phyloP scores from a whole-genome alignment of 106 monocot species.

The Dendrobium catenatum region DNA sequence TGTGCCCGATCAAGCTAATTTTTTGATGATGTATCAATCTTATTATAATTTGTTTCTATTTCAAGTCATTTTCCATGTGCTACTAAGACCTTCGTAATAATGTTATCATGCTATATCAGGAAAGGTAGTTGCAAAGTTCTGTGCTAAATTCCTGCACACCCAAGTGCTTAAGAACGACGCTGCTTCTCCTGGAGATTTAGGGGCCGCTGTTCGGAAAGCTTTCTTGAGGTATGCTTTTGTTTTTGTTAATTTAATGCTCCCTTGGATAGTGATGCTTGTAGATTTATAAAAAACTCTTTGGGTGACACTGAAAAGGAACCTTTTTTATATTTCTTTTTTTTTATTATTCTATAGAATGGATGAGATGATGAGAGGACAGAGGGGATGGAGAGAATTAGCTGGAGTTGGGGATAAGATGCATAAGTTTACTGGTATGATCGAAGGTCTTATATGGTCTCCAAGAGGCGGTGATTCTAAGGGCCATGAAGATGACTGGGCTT shows the following conservation, averaged over 20 bases:
- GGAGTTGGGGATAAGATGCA: conserved; percentile 75
- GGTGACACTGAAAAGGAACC: too few relatives aligned
- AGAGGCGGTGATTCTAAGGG: conserved; percentile 47
- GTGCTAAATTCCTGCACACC: conserved; percentile 78
- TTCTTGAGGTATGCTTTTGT: conserved; percentile 62
- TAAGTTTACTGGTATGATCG: conserved; percentile 82
- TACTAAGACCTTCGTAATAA: too few relatives aligned
- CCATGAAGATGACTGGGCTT: conserved; percentile 61
- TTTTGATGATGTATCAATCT: too few relatives aligned
- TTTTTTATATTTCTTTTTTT: neutral
- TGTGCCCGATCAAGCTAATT: too few relatives aligned
- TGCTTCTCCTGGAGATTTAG: conserved; percentile 59
- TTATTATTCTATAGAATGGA: conserved; percentile 67
- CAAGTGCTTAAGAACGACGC: conserved; percentile 71
- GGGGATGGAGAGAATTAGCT: conserved; percentile 87
- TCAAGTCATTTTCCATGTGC: too few relatives aligned
- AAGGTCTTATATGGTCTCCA: conserved; percentile 90
- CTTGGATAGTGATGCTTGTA: too few relatives aligned
- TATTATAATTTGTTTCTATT: too few relatives aligned
- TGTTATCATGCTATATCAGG: conserved; percentile 30
- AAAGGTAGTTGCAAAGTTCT: conserved; percentile 88
- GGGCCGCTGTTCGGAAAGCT: conserved; percentile 62
- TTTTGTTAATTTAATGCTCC: neutral
- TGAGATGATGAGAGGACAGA: conserved; percentile 92
- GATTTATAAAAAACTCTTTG: too few relatives aligned